Evolutionary conservation across 108 stramenopile species (phyloP).

Genomic region (Ochromonas danica): DNA sequence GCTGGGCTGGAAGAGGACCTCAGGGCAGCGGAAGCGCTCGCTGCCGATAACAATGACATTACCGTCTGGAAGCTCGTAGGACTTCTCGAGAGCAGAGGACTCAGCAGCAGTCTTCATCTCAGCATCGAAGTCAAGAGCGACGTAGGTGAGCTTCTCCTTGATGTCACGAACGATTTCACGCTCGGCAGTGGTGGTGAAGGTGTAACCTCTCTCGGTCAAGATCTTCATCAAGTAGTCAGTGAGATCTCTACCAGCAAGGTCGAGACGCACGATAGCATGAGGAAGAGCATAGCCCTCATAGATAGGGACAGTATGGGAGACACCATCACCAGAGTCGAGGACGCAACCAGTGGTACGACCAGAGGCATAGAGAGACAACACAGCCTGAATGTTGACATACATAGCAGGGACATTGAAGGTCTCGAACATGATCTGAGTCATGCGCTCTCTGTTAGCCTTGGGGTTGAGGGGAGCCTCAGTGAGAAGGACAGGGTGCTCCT

Average conservation of each 20-base stretch:
- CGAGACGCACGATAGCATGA: conserved; percentile 61
- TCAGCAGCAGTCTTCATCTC: conserved; percentile 64
- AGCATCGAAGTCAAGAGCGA: conserved; percentile 65
- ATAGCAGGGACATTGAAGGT: conserved; percentile 99
- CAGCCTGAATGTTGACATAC: conserved; percentile 99
- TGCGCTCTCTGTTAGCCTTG: conserved; percentile 98
- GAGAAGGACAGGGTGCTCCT: conserved; percentile 96
- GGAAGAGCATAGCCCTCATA: conserved; percentile 65
- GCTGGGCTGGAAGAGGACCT: conserved; percentile 72
- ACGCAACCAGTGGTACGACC: conserved; percentile 65
- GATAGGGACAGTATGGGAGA: conserved; percentile 65
- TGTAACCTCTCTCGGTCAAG: conserved; percentile 71
- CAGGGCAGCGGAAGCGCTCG: conserved; percentile 68
- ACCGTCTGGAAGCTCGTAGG: conserved; percentile 65
- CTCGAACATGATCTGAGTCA: conserved; percentile 99
- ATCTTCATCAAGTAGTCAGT: conserved; percentile 69
- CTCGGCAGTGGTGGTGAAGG: conserved; percentile 64
- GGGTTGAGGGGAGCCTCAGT: conserved; percentile 99
- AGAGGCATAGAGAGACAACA: conserved; percentile 68
- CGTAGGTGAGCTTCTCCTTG: conserved; percentile 71
- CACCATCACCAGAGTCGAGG: conserved; percentile 65
- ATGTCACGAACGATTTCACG: conserved; percentile 67
- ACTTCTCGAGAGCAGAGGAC: conserved; percentile 62
- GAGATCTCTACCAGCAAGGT: conserved; percentile 65
- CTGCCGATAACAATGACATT: conserved; percentile 62